Evolutionary conservation across 805 yeast genomes (phyloP).

Genomic region (Candida corydali): DNA sequence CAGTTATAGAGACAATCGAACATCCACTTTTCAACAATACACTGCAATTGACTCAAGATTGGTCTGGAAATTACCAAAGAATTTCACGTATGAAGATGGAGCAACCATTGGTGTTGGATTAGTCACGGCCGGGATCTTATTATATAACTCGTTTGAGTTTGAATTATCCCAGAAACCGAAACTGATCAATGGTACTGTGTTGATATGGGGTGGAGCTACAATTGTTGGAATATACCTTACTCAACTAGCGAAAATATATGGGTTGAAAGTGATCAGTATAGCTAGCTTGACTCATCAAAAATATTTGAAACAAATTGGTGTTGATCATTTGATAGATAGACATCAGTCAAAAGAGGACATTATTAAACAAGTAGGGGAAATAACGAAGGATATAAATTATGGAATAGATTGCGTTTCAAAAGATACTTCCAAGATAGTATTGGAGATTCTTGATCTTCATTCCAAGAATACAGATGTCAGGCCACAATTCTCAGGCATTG

Average conservation of each 20-base stretch:
- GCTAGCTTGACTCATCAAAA: slow-evolving; percentile 17
- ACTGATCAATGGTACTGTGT: slow-evolving; percentile 14
- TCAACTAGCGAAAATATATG: slow-evolving; percentile 39
- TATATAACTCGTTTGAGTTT: slow-evolving; percentile 18
- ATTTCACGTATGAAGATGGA: slow-evolving; percentile 32
- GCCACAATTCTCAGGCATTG: slow-evolving; percentile 35
- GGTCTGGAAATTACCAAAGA: slow-evolving; percentile 40
- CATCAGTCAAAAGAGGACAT: slow-evolving; percentile 18
- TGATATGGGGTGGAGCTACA: slow-evolving; percentile 49
- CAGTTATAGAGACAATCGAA: slow-evolving; percentile 42
- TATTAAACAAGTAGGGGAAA: slow-evolving; percentile 10
- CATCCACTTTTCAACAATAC: slow-evolving; percentile 46
- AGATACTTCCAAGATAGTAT: slow-evolving; percentile 30
- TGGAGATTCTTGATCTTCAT: slow-evolving; percentile 16
- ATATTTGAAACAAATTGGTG: slow-evolving; percentile 20
- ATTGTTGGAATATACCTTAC: slow-evolving; percentile 42
- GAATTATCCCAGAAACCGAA: slow-evolving; percentile 3
- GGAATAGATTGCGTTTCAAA: slow-evolving; percentile 46
- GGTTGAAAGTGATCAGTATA: slow-evolving; percentile 31
- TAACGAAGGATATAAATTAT: slow-evolving; percentile 19
- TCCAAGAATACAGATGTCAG: slow-evolving; percentile 1
- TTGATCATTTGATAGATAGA: slow-evolving; percentile 34
- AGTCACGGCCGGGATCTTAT: slow-evolving; percentile 37
- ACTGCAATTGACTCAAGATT: slow-evolving; percentile 42
- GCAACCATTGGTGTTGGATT: slow-evolving; percentile 47